Evolutionary conservation across 805 yeast species (phyloP).

Genomic region (Starmera caribaea): DNA sequence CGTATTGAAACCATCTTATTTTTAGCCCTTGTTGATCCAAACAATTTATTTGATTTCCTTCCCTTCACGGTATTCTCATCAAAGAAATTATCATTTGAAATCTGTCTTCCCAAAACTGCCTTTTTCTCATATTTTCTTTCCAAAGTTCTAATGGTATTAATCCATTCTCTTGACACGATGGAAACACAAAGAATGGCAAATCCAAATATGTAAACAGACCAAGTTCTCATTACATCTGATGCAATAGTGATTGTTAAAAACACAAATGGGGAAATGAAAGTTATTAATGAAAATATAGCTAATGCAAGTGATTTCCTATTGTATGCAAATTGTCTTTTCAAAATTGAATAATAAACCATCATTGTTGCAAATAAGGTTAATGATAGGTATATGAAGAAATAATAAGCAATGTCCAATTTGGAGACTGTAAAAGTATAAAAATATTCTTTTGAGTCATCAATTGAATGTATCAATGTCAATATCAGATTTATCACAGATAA

Average conservation of each 20-base stretch:
- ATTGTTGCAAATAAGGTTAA: conserved; percentile 21
- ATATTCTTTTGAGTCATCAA: conserved; percentile 4
- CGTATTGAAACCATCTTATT: too few species aligned
- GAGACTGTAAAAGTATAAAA: too few species aligned
- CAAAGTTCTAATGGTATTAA: conserved; percentile 39
- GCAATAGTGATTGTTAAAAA: conserved; percentile 28
- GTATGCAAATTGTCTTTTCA: conserved; percentile 35
- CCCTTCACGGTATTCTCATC: neutral
- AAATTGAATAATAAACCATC: conserved; percentile 27
- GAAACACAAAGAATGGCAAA: conserved; percentile 40
- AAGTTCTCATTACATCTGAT: conserved; percentile 31
- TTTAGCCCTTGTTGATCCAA: too few species aligned
- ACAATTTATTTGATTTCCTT: too few species aligned
- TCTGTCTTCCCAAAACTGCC: conserved; percentile 56
- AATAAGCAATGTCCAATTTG: conserved; percentile 5
- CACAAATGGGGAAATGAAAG: conserved; percentile 27
- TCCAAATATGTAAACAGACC: conserved; percentile 38
- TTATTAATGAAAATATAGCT: conserved; percentile 32
- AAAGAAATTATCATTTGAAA: conserved; percentile 33
- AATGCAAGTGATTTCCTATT: conserved; percentile 37
- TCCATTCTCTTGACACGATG: conserved; percentile 60
- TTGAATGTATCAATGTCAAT: conserved; percentile 13
- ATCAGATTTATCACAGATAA: conserved; percentile 21
- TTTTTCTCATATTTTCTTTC: conserved; percentile 41
- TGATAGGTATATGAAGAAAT: conserved; percentile 21